phyloP scores from a whole-genome alignment of 176 grass and related monocot species.

The Metroxylon sagu region DNA sequence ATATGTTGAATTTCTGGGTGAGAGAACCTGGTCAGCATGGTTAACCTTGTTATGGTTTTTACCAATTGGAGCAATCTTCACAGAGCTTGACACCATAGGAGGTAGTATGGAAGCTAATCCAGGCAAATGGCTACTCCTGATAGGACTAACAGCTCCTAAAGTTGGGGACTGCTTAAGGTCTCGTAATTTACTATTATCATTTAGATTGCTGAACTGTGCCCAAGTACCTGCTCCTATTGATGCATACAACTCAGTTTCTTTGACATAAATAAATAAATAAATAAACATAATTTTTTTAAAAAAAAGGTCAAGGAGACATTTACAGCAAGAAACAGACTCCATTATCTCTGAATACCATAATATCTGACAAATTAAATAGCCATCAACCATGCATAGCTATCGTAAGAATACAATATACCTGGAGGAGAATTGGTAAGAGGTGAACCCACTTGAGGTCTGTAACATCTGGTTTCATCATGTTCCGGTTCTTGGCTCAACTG shows the following conservation, averaged over 20 bases:
- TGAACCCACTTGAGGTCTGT: conserved; percentile 56
- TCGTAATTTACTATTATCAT: conserved; percentile 55
- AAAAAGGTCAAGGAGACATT: too few species aligned
- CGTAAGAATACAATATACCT: conserved; percentile 27
- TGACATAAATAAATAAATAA: too few species aligned
- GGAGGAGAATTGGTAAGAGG: conserved; percentile 83
- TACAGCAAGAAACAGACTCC: too few species aligned
- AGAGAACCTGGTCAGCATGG: conserved; percentile 41
- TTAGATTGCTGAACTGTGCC: conserved; percentile 73
- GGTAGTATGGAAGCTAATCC: conserved; percentile 36
- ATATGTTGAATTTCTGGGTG: conserved; percentile 32
- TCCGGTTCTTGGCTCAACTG: conserved; percentile 73
- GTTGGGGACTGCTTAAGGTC: conserved; percentile 61
- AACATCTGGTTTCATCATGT: conserved; percentile 62
- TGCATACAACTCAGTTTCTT: conserved; percentile 3
- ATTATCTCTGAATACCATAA: too few species aligned
- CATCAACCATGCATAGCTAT: too few species aligned
- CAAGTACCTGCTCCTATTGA: conserved; percentile 51
- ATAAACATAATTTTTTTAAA: not conserved
- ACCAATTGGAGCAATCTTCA: conserved; percentile 79
- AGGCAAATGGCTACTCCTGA: conserved; percentile 33
- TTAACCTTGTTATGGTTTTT: conserved; percentile 55
- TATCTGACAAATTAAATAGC: too few species aligned
- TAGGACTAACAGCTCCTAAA: conserved; percentile 50
- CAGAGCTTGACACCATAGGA: conserved; percentile 43